Percentiles rank a stretch among this genome's conserved stretches.
Evolutionary conservation across 2,329 filamentous ascomycete genomes (phyloP).

Genomic region (Phaeosphaeriaceae sp.): DNA sequence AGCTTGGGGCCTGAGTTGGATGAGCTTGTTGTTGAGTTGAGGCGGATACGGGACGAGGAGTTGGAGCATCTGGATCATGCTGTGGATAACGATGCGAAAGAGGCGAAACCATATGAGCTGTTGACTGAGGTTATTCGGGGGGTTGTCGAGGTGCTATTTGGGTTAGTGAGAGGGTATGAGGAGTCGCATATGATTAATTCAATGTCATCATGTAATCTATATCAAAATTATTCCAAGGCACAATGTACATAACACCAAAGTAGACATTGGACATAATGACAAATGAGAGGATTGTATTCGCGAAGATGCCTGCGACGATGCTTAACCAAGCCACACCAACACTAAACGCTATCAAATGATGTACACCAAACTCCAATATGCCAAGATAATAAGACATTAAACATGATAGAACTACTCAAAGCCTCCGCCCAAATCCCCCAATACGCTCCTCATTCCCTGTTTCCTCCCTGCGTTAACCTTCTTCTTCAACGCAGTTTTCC

Average conservation of each 20-base stretch:
- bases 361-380: not conserved
- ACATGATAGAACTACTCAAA: constrained; percentile 38
- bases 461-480: constrained; percentile 44
- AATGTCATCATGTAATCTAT: too few species aligned
- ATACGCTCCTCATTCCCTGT: constrained; percentile 41
- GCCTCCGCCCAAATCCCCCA: constrained; percentile 40
- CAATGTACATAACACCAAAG: too few species aligned
- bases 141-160: constrained; percentile 93
- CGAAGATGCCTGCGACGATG: too few species aligned
- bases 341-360: too few species aligned
- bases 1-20: constrained; percentile 79
- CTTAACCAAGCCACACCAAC: too few species aligned
- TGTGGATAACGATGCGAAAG: constrained; percentile 88
- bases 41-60: constrained; percentile 91
- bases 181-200: too few species aligned
- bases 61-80: constrained; percentile 96
- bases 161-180: constrained; percentile 76
- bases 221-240: too few species aligned
- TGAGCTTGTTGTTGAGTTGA: constrained; percentile 73
- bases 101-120: constrained; percentile 87
- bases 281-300: too few species aligned
- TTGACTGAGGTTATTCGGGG: constrained; percentile 87
- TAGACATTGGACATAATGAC: too few species aligned
- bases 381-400: not conserved
- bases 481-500: constrained; percentile 56